Evolutionary conservation across 257 asterid species (phyloP).

Genomic region (Rauvolfia tetraphylla): DNA sequence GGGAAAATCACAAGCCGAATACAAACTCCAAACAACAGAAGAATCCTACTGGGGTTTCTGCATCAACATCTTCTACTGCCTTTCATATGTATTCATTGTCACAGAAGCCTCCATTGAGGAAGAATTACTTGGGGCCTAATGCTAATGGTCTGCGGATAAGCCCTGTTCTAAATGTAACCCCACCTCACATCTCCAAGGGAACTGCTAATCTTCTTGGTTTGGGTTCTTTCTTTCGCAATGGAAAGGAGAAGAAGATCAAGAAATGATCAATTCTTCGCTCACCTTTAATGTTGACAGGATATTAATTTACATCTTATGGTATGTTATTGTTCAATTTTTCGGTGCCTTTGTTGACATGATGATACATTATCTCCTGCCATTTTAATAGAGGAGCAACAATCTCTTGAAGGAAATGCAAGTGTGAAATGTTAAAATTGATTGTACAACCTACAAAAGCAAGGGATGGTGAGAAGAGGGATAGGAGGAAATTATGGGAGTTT

Average conservation of each 20-base stretch:
- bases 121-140: conserved; percentile 31
- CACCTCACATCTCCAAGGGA: conserved; percentile 38
- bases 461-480: not conserved
- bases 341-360: not conserved
- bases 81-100: conserved; percentile 28
- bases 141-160: conserved; percentile 35
- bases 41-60: conserved; percentile 10
- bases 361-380: not conserved
- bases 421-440: not conserved
- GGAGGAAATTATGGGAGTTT: conserved; percentile 13
- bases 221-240: conserved; percentile 44
- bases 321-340: not conserved
- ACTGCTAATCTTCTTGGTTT: conserved; percentile 44
- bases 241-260: conserved; percentile 36
- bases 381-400: not conserved
- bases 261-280: conserved; percentile 19
- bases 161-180: conserved; percentile 38
- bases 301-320: not conserved
- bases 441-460: conserved; percentile 1
- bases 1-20: conserved; percentile 32
- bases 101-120: conserved; percentile 47
- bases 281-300: not conserved
- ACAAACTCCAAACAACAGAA: conserved; percentile 17
- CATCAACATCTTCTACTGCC: conserved; percentile 14
- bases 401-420: not conserved